phyloP scores from a whole-genome alignment of 2,329 filamentous ascomycete genomes.

The Microcyclospora pomicola region DNA sequence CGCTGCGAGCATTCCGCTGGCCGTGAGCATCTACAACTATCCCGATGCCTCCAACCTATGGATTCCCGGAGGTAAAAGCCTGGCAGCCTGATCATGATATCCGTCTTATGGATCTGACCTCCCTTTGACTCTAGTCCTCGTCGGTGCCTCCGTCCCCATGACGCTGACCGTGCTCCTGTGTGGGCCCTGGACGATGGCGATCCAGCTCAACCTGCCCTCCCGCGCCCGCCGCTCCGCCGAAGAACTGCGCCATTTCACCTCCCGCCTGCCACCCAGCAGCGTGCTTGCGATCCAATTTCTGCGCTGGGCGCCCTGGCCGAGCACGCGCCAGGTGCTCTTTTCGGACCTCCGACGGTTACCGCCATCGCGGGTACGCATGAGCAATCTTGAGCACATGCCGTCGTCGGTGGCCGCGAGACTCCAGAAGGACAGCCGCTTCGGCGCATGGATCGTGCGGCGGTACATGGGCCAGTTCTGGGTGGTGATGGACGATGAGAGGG shows the following conservation, averaged over 20 bases:
- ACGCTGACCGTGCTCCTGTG: slow-evolving; percentile 50
- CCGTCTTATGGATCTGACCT: neutral
- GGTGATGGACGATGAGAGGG: slow-evolving; percentile 6
- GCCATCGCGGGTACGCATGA: slow-evolving; percentile 7
- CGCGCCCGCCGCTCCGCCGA: slow-evolving; percentile 49
- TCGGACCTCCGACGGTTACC: slow-evolving; percentile 15
- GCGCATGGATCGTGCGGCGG: slow-evolving; percentile 6
- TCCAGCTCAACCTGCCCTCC: slow-evolving; percentile 55
- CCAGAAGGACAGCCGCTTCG: slow-evolving; percentile 2
- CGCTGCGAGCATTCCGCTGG: slow-evolving; percentile 49
- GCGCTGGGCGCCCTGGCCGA: slow-evolving; percentile 26
- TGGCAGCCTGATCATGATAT: neutral
- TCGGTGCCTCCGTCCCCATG: slow-evolving; percentile 51
- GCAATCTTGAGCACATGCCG: slow-evolving; percentile 20
- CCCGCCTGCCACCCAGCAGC: slow-evolving; percentile 30
- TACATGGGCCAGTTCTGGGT: slow-evolving; percentile 15
- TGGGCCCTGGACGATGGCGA: slow-evolving; percentile 56
- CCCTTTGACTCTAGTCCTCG: slow-evolving; percentile 33
- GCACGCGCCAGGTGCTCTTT: slow-evolving; percentile 14
- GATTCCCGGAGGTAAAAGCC: neutral
- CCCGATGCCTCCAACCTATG: slow-evolving; percentile 2
- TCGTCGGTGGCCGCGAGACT: slow-evolving; percentile 20
- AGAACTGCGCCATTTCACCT: slow-evolving; percentile 40
- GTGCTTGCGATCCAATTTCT: slow-evolving; percentile 28
- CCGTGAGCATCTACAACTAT: neutral